Evolutionary conservation across 2,329 filamentous ascomycete species (phyloP), one percentile per base, ranked within the genome.

Genomic region (Pyrenochaeta sp.): DNA sequence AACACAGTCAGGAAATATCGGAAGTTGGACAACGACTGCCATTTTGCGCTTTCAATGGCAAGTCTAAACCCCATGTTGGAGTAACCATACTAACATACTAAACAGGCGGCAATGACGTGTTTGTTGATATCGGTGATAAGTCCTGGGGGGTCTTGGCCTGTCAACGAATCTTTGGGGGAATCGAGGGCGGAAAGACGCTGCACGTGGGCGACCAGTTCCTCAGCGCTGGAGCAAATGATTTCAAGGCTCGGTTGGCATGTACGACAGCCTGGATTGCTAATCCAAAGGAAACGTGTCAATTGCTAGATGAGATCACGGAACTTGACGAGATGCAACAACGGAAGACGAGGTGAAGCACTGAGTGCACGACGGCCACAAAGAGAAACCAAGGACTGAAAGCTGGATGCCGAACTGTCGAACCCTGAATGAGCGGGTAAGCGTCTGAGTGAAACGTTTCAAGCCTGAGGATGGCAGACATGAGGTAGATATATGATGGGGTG

Each of bases 61-160:
- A 23, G 57, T 51, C 5, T 9, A 13, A 14, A 11, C 3, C 18
- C 9, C 11, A 6, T 17, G 4, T 7, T 7, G 23, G 15, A 23
- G 13, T n/a, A n/a, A n/a, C 15, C 19, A 19, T 40, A 39, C 63
- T 67, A 24, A 68, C 44, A 19, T n/a, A 7, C 10, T n/a, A 9
- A 14, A 2, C 30, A 81, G 78, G 93, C 40, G 94, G 94, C 8
- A 93, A 94, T 51, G 94, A 99, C 69, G 91, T 97, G 28, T 99
- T 99, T 72, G 92, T 99, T 40, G 94, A 99, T 69, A 96, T 99
- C 64, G 94, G 94, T 42, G 94, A 99, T 75, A 99, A 99, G 75
- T 91, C 87, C 39, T 96, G 92, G 88, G 94, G 94, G 53, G 94
- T 99, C 3, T 81, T 89, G 22, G 90, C 92, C 3, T 96, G 92